Evolutionary conservation across 768 basidiomycete species (phyloP), one percentile per base, ranked within the genome.

Genomic region (Punctularia strigosozonata): DNA sequence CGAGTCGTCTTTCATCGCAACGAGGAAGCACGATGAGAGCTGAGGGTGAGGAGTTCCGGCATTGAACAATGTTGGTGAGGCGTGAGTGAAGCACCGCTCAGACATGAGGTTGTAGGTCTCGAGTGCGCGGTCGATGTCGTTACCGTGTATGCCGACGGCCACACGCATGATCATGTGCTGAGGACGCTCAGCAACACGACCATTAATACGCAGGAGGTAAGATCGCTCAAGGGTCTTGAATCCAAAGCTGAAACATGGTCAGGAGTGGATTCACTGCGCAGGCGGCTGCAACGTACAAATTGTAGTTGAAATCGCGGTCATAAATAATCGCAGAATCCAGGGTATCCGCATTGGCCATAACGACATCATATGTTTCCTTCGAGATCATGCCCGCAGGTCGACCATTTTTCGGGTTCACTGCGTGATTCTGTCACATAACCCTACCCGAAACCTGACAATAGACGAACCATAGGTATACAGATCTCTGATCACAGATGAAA

Each of bases 121-220:
- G 45, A 97, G 65, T 34, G 80, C 88, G 24, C 79, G 80, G 17
- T 94, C 88, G 40, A 97, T 73, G 57, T 98, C 85, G 6, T 62
- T 54, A 4, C 91, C 92, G 57, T 98, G 94, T 40, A 99, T 91
- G 28, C 94, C 94, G 33, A 98, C 90, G 33, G 95, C 88, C 41
- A 99, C 95, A 59, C 95, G 91, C 95, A 99, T 98, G 58, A 98
- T 82, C 77, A 98, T 87, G 59, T 98, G 95, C 52, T 98, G 95
- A 22, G 95, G 95, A 25, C 95, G 80, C 59, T 99, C 95, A 30
- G 91, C 92, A 34, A 94, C 88, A 43, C 86, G 85, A 30, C 90
- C 89, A 55, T 94, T 76, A 62, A 98, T 79, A 42, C 91, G 80
- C 30, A 99, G 80, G 5, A 98, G 77, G 60, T 99, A 99, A 2